Conservation (phyloP, 139 green algal genomes). For the Chlorella vulgaris region DNA sequence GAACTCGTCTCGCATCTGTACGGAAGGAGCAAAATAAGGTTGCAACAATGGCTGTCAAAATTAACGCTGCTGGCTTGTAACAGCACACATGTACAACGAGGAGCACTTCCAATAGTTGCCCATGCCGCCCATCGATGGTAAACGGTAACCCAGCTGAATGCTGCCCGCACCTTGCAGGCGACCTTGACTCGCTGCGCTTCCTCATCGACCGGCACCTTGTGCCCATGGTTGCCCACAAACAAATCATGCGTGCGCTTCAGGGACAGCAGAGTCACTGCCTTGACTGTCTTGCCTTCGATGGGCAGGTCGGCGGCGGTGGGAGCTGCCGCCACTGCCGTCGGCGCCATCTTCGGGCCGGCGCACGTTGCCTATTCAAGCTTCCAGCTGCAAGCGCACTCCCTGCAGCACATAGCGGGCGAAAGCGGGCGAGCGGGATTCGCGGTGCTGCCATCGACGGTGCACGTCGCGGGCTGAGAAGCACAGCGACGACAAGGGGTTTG, state of each 20-base stretch:
- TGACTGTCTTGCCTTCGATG: slow-evolving; percentile 79
- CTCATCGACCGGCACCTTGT: slow-evolving; percentile 65
- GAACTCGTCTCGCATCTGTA: slow-evolving; percentile 66
- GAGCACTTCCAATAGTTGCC: too few species aligned
- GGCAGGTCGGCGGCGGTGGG: slow-evolving; percentile 52
- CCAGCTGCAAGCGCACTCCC: too few species aligned
- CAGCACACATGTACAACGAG: too few species aligned
- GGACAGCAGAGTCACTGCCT: slow-evolving; percentile 71
- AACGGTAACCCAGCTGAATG: background rate
- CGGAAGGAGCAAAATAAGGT: background rate
- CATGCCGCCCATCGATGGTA: too few species aligned
- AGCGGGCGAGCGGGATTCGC: too few species aligned
- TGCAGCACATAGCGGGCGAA: too few species aligned
- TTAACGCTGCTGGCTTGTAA: background rate
- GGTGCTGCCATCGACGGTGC: too few species aligned
- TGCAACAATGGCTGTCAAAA: background rate
- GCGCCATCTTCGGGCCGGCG: too few species aligned
- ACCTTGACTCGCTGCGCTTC: slow-evolving; percentile 75
- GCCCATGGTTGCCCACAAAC: slow-evolving; percentile 74
- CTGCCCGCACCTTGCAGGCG: slow-evolving; percentile 59
- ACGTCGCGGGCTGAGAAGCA: too few species aligned
- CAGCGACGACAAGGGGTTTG: too few species aligned
- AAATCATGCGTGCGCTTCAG: slow-evolving; percentile 89
- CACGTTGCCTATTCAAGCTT: too few species aligned
- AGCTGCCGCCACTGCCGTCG: background rate